These are phyloP conservation scores for Epithemia pelagica DNA, from an alignment of 108 stramenopile species.

Conservation along the genomic window DNA sequence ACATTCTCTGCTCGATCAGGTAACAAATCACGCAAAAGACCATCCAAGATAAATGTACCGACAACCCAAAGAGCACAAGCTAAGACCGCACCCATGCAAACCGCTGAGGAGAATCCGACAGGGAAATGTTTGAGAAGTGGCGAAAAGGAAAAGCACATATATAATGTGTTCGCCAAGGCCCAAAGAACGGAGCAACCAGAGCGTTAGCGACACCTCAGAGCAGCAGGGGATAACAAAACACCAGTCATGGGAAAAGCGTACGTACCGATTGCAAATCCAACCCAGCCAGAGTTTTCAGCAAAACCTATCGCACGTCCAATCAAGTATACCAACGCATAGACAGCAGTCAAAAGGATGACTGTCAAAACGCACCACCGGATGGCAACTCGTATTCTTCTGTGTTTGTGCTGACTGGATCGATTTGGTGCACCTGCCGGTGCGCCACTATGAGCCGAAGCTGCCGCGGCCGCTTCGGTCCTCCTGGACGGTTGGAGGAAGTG, in stretches of 20 bases:
- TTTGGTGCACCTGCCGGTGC: not conserved
- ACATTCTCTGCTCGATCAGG: not conserved
- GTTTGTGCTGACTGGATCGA: no score
- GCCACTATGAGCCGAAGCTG: not conserved
- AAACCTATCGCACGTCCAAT: not conserved
- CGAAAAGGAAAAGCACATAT: no score
- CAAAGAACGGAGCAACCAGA: no score
- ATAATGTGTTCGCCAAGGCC: no score
- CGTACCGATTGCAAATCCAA: not conserved
- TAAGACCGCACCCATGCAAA: no score
- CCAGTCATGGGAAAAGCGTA: no score
- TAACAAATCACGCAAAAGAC: not conserved
- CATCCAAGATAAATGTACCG: not conserved
- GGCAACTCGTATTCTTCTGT: not conserved
- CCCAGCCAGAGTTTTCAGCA: not conserved
- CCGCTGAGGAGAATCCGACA: no score
- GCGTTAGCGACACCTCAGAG: no score
- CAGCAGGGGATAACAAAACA: no score
- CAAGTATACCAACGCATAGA: not conserved
- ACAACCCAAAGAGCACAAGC: not conserved
- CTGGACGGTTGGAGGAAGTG: slow-evolving; percentile 5
- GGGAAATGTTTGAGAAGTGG: no score
- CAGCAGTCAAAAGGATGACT: not conserved
- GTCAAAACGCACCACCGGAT: slow-evolving; percentile 5
- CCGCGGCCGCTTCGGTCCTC: not conserved